Conservation (phyloP, 768 basidiomycete genomes). For the Boletus rubescentipes region DNA sequence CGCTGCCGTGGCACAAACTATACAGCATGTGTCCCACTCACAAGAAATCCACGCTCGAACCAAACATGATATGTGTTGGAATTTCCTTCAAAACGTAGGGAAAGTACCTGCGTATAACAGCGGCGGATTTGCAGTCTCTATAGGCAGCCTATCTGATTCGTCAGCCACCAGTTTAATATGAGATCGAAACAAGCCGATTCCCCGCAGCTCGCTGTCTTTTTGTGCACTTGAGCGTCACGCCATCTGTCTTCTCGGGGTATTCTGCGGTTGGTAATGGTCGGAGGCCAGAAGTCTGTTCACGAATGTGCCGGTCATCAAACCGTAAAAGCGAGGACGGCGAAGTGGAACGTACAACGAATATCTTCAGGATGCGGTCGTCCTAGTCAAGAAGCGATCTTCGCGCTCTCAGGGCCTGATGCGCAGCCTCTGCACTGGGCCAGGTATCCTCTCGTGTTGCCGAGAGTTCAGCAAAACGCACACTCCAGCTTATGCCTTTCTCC, state of each 20-base stretch:
- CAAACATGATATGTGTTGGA: slow-evolving; percentile 1
- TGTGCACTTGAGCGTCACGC: slow-evolving; percentile 9
- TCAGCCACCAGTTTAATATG: too few relatives aligned
- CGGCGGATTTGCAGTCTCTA: not conserved
- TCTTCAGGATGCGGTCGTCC: slow-evolving; percentile 8
- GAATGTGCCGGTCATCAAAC: not conserved
- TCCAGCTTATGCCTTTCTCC: not conserved
- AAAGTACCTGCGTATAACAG: not conserved
- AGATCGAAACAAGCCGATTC: too few relatives aligned
- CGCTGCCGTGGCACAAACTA: not conserved
- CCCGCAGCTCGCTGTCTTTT: not conserved
- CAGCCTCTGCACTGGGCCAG: not conserved
- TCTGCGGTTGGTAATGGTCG: slow-evolving; percentile 4
- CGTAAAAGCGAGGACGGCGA: not conserved
- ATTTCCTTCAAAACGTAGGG: not conserved
- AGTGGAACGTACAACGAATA: not conserved
- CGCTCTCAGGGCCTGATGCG: not conserved
- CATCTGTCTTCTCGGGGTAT: not conserved
- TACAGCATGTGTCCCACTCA: not conserved
- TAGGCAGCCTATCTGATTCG: not conserved
- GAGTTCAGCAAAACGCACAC: not conserved
- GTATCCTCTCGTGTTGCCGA: not conserved
- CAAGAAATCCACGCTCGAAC: not conserved
- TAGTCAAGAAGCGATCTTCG: not conserved
- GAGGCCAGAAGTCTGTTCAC: slow-evolving; percentile 7